Base-by-base conservation (phyloP, 306 rosid genomes). In the Cucurbita moschata region DNA sequence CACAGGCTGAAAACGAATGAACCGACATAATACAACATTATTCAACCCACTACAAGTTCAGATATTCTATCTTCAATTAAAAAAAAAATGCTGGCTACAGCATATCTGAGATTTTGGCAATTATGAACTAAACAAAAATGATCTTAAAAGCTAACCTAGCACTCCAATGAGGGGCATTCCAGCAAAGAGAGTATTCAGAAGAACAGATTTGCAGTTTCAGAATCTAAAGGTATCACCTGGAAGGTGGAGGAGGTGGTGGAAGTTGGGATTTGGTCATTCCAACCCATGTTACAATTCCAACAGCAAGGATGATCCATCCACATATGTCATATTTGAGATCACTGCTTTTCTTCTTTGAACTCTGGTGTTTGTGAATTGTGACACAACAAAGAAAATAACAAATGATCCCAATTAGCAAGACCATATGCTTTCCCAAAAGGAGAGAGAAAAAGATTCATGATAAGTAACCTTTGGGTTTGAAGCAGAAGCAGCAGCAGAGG, bases 281-380 rank as follows among this genome's bases (percentile, higher is more conserved):
- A 49, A 90, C 86, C 96, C 92, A 90, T 39, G 87, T 83, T 59
- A 87, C 86, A 49, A 90, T 78, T 71, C 92, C 89, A 70, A 84
- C 82, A 14, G 88, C 96, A 78, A 90, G 88, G 76, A 92, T 90
- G 71, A 87, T 40, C 98, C 98, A 92, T 81, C 96, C 98, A 60
- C 79, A 77, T 42, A 92, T 69, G 81, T 92, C 98, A 76, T 92
- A 90, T 77, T 79, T 92, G 44, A 87, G 81, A 69, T 90, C 93
- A 75, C 76, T 79, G 80, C 81, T 90, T 82, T 77, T 87, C 62
- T 52, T 81, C 85, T 85, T 86, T 76, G 90, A 82, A 76, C 79
- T 83, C 96, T 90, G 87, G 49, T 18, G 50, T 46, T 75, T 51
- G 13, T 35, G 16, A 39, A 62, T 62, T 62, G 26, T 38, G 39